Evolutionary conservation across 2,329 filamentous ascomycete genomes (phyloP).

Genomic region (Ophiocordyceps camponoti-rufipedis): DNA sequence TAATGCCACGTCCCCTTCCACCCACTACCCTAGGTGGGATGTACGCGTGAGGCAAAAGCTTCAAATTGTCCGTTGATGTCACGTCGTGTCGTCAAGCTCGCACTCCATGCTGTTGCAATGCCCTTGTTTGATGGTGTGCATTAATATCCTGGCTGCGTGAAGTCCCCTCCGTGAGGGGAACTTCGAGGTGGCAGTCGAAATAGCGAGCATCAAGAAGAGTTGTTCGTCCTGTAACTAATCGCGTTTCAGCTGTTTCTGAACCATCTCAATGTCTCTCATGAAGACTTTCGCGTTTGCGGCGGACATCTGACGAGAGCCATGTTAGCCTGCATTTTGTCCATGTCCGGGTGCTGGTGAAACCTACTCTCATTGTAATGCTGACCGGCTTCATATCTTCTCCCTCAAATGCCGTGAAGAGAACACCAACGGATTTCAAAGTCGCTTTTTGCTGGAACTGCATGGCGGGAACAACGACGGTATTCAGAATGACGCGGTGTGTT

Average conservation of each 20-base stretch:
- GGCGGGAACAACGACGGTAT: conserved; percentile 60
- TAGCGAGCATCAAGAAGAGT: too few relatives aligned
- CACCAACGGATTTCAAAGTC: conserved; percentile 49
- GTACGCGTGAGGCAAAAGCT: too few relatives aligned
- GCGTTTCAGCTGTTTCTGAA: conserved; percentile 31
- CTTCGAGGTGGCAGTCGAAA: too few relatives aligned
- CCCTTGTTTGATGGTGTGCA: too few relatives aligned
- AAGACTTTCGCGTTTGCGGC: conserved; percentile 33
- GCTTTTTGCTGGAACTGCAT: conserved; percentile 68
- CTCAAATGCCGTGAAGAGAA: conserved; percentile 48
- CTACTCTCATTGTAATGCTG: conserved; percentile 43
- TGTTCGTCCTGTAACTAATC: conserved; percentile 8
- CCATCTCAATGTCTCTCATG: conserved; percentile 26
- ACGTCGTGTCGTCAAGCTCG: too few relatives aligned
- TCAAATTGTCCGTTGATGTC: too few relatives aligned
- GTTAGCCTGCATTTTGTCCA: not conserved
- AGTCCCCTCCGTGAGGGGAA: too few relatives aligned
- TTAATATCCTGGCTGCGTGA: too few relatives aligned
- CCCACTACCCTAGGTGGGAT: too few relatives aligned
- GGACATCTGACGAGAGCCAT: conserved; percentile 25
- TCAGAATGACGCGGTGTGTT: conserved; percentile 71
- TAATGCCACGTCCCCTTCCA: too few relatives aligned
- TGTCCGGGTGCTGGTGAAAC: conserved; percentile 5
- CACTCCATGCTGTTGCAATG: too few relatives aligned
- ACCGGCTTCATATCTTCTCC: conserved; percentile 33